Evolutionary conservation across 139 green algal genomes (phyloP).

Genomic region (Ettlia oleoabundans): DNA sequence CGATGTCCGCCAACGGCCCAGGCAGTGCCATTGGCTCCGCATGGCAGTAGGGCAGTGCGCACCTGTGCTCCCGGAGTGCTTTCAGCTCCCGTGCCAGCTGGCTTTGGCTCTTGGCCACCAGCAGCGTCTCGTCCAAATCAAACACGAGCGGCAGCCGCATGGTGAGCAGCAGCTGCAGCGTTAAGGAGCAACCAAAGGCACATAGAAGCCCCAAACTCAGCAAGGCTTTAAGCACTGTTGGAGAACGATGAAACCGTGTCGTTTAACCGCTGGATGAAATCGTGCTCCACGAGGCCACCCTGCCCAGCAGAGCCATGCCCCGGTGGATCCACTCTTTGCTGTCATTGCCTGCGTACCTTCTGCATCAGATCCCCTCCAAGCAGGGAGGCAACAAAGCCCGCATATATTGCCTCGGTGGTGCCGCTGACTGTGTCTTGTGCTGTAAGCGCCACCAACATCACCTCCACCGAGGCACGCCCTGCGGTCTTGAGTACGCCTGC

Average conservation of each 20-base stretch:
- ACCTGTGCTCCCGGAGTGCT: slow-evolving; percentile 24
- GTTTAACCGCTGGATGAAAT: no score
- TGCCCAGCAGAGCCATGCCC: no score
- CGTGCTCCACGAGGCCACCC: no score
- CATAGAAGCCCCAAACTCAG: no score
- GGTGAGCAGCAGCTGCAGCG: slow-evolving; percentile 51
- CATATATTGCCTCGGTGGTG: slow-evolving; percentile 29
- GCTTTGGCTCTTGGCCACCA: slow-evolving; percentile 66
- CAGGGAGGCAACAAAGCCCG: slow-evolving; percentile 9
- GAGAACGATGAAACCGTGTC: no score
- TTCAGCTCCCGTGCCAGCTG: slow-evolving; percentile 54
- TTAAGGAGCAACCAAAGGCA: no score
- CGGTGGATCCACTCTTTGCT: no score
- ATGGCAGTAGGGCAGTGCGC: not conserved
- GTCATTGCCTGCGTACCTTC: slow-evolving; percentile 4
- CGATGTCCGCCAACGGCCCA: no score
- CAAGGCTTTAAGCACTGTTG: no score
- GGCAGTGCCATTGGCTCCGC: no score
- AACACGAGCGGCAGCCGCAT: slow-evolving; percentile 77
- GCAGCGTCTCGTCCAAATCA: slow-evolving; percentile 90
- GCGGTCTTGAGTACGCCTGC: not conserved
- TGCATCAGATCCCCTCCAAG: slow-evolving; percentile 28
- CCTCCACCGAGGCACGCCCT: not conserved
- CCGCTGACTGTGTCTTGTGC: not conserved
- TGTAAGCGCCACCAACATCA: slow-evolving; percentile 21